A percentile compares a stretch with the other conserved stretches of the same genome.
phyloP scores from a whole-genome alignment of 306 rosid genomes.

The Abrus precatorius region DNA sequence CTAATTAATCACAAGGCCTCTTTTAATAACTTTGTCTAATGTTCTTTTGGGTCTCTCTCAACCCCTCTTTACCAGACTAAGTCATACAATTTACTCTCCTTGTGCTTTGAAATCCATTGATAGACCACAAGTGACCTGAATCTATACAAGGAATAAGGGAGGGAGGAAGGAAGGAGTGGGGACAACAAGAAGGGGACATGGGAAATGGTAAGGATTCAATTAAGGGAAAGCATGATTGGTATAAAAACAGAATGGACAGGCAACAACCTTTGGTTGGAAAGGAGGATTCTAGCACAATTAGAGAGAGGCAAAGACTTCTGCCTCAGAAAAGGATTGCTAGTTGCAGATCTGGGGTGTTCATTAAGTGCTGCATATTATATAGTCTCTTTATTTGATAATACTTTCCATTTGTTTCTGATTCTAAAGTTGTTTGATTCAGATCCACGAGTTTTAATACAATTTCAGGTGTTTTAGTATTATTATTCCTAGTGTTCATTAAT shows the following conservation, averaged over 20 bases:
- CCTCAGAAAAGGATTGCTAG: not conserved
- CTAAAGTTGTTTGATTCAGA: not conserved
- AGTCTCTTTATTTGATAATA: constrained; percentile 6
- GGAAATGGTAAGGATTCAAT: not conserved
- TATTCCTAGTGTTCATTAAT: not conserved
- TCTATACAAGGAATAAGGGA: not conserved
- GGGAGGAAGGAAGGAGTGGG: not conserved
- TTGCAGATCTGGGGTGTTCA: not conserved
- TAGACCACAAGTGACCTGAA: not conserved
- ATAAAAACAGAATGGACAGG: not conserved
- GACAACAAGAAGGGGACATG: not conserved
- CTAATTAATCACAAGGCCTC: too few species aligned
- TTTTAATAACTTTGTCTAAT: too few species aligned
- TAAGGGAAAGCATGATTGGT: not conserved
- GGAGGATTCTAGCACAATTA: not conserved
- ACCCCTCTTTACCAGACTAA: too few species aligned
- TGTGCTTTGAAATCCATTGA: not conserved
- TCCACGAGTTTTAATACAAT: not conserved
- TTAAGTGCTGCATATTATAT: not conserved
- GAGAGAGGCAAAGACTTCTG: not conserved
- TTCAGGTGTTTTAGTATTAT: not conserved
- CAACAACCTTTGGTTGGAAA: not conserved
- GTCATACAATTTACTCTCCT: not conserved
- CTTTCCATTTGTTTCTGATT: not conserved
- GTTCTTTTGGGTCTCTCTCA: too few species aligned